Evolutionary conservation across 805 yeast genomes (phyloP), one percentile per base, ranked within the genome.

Genomic region (Wickerhamomyces tratensis): DNA sequence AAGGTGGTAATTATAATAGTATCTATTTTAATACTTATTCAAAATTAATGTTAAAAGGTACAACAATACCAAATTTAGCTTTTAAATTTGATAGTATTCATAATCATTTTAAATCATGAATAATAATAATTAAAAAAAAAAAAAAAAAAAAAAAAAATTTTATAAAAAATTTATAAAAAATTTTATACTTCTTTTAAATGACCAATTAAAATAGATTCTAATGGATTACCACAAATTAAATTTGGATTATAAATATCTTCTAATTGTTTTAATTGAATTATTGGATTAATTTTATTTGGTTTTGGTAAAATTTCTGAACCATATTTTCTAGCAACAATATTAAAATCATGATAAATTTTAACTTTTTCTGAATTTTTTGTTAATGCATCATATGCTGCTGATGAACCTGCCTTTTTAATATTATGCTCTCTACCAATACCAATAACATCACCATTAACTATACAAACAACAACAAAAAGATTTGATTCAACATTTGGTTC

Each of bases 371-470:
- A 65, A 38, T 71, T 71, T 45, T 82, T 76, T 13, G 63, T 59
- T 35, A 89, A 63, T 0, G 89, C 95, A 43, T 69, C 65, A 76
- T 77, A 79, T 0, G 97, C 97, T 0, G 96, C 96, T 41, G 77
- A 64, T 15, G 76, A 59, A 1, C 95, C 89, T 0, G 96, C 96
- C 12, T 74, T 77, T 55, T 82, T 83, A 4, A 68, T 64, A 46
- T 74, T 79, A 13, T 72, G 67, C 2, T 82, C 96, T 9, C 63
- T 65, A 5, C 96, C 97, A 5, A 60, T 59, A 1, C 95, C 95
- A 25, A 88, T 52, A 7, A 68, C 67, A 9, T 77, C 64, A 25
- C 82, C 88, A 45, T 71, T 73, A 5, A 74, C 78, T 60, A 86
- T 72, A 52, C 88, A 81, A 14, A 69, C 67, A 12, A 83, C 82